Base-by-base conservation (phyloP, 768 basidiomycete species). In the Coprinopsis marcescibilis region DNA sequence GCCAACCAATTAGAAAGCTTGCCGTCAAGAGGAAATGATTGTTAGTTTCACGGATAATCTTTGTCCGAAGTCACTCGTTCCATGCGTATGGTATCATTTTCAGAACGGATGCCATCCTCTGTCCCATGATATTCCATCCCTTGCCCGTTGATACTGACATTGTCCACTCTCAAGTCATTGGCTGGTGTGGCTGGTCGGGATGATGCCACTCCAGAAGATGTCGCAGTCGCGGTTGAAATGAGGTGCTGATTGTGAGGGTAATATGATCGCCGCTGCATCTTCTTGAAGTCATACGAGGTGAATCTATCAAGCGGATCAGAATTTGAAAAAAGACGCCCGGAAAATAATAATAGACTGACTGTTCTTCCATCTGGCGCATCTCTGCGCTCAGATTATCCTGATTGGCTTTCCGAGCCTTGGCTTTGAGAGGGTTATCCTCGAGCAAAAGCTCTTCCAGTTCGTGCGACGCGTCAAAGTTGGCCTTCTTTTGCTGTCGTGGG, bases 401-500 rank as follows among this genome's bases (percentile, higher is more conserved):
- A 48, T 87, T 88, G 7, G 82, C 84, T 63, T 95, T 97, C 42
- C 95, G 81, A 51, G 87, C 83, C 60, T 91, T 85, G 7, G 95
- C 94, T 62, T 97, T 97, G 46, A 99, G 72, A 34, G 95, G 95
- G 57, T 98, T 97, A 60, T 97, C 94, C 65, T 99, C 95, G 14
- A 99, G 68, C 10, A 99, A 65, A 17, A 99, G 73, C 66, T 99
- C 95, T 60, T 99, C 95, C 27, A 99, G 70, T 65, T 99, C 95
- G 59, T 98, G 94, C 11, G 95, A 97, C 21, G 95, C 94, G 61
- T 99, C 95, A 60, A 99, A 99, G 65, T 99, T 97, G 24, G 95
- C 92, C 66, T 96, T 96, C 71, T 97, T 98, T n/a, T 85, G 83
- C 94, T 98, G 59, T 11, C 42, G 37, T 27, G 25, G 21, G 34